Evolutionary conservation across 2,329 filamentous ascomycete genomes (phyloP).

Genomic region (Bisporella sp.): DNA sequence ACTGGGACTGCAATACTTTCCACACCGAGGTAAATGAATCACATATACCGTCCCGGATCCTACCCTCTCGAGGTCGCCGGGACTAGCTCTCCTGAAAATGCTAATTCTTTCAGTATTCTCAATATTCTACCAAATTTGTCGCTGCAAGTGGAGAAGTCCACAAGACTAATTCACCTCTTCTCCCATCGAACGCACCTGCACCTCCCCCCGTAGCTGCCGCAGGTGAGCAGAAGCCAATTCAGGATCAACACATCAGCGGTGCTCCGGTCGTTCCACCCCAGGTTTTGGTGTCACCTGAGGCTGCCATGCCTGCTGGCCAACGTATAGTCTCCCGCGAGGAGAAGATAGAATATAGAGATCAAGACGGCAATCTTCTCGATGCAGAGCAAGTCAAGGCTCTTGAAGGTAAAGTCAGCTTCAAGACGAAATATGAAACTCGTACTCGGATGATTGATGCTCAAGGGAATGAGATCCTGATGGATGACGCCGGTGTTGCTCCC

Average conservation of each 20-base stretch:
- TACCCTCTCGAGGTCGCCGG: slow-evolving; percentile 14
- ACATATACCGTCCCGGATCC: slow-evolving; percentile 18
- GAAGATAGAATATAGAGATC: slow-evolving; percentile 88
- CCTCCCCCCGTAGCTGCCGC: slow-evolving; percentile 13
- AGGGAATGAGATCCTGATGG: slow-evolving; percentile 61
- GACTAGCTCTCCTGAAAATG: slow-evolving; percentile 2
- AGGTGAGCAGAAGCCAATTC: slow-evolving; percentile 22
- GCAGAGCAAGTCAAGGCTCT: slow-evolving; percentile 77
- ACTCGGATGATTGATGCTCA: slow-evolving; percentile 74
- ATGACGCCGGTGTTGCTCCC: slow-evolving; percentile 21
- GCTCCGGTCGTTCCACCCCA: slow-evolving; percentile 13
- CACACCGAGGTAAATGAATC: slow-evolving; percentile 66
- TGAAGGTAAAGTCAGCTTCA: slow-evolving; percentile 89
- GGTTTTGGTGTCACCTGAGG: slow-evolving; percentile 1
- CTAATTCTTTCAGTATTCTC: slow-evolving; percentile 26
- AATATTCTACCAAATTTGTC: slow-evolving; percentile 26
- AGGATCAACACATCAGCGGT: slow-evolving; percentile 21
- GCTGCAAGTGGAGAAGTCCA: slow-evolving; percentile 19
- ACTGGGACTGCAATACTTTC: slow-evolving; percentile 98
- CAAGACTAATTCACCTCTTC: slow-evolving; percentile 22
- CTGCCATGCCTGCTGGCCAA: slow-evolving; percentile 14
- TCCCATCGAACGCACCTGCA: slow-evolving; percentile 21
- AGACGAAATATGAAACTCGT: slow-evolving; percentile 92
- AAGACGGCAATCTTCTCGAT: slow-evolving; percentile 82
- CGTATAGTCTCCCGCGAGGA: slow-evolving; percentile 52